Percentiles rank a stretch among this genome's conserved stretches.
These are phyloP conservation scores for Termitomyces sp. DNA, from an alignment of 768 basidiomycete species.

Conservation along the genomic window DNA sequence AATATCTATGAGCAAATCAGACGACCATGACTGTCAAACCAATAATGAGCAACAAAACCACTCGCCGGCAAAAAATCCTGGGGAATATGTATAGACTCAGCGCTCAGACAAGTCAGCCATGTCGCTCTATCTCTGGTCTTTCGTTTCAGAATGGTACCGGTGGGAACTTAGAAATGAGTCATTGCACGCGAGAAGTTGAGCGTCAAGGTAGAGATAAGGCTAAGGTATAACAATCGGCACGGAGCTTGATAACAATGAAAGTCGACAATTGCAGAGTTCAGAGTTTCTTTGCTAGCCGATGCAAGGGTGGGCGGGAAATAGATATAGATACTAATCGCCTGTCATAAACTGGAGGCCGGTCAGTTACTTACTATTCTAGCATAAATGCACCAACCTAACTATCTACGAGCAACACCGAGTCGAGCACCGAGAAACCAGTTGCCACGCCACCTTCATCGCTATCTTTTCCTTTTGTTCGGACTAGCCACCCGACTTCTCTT, in stretches of 20 bases:
- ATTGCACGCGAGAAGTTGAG: neutral
- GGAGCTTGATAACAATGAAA: neutral
- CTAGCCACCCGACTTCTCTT: slow-evolving; percentile 74
- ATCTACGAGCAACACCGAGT: slow-evolving; percentile 62
- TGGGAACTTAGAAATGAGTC: neutral
- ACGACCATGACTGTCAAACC: neutral
- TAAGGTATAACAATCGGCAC: neutral
- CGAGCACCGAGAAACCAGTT: slow-evolving; percentile 75
- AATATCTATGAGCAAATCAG: neutral
- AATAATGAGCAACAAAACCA: neutral
- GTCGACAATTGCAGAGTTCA: neutral
- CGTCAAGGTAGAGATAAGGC: too few species aligned
- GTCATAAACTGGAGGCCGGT: neutral
- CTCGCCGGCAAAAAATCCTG: slow-evolving; percentile 15
- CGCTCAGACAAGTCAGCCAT: too few species aligned
- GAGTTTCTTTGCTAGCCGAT: neutral
- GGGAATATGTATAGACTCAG: neutral
- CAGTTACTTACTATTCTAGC: neutral
- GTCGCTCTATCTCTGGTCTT: too few species aligned
- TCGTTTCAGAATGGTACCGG: too few species aligned
- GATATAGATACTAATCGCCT: neutral
- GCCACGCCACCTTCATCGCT: slow-evolving; percentile 92
- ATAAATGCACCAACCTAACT: slow-evolving; percentile 14
- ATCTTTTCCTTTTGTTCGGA: slow-evolving; percentile 87
- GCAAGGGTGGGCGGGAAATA: neutral